Percentiles rank a stretch among this genome's conserved stretches.
Conservation (phyloP, 106 monocot species). For the Dendrobium catenatum region DNA sequence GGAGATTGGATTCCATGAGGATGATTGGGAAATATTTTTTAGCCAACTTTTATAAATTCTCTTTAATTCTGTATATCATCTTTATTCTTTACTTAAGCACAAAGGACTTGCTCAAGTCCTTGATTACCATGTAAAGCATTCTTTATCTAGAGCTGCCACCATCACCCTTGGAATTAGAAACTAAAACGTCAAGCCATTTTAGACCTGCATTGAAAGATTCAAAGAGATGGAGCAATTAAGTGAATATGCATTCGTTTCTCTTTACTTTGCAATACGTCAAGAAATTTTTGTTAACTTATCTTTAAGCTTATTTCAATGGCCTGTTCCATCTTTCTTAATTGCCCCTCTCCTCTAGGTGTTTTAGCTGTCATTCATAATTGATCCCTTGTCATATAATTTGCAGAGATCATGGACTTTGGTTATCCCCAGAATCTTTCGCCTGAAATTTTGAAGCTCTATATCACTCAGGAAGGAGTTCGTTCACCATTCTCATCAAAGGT, state of each 20-base stretch:
- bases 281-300: neutral
- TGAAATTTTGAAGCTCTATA: conserved; percentile 99
- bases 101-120: neutral
- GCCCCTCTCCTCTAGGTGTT: neutral
- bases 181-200: neutral
- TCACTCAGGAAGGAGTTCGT: conserved; percentile 95
- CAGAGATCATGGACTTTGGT: conserved; percentile 99
- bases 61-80: neutral
- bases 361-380: neutral
- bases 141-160: neutral
- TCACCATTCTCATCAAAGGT: conserved; percentile 99
- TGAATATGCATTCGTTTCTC: neutral
- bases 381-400: conserved; percentile 8
- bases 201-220: neutral
- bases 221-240: neutral
- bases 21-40: neutral
- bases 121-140: neutral
- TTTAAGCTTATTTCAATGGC: neutral
- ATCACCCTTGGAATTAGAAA: neutral
- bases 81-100: neutral
- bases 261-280: neutral
- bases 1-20: neutral
- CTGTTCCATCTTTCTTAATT: neutral
- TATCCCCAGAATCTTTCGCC: conserved; percentile 98
- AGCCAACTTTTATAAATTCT: neutral